These are phyloP conservation scores for Cutaneotrichosporon cutaneum DNA, from an alignment of 1,284 basidiomycete species.

Conservation along the genomic window DNA sequence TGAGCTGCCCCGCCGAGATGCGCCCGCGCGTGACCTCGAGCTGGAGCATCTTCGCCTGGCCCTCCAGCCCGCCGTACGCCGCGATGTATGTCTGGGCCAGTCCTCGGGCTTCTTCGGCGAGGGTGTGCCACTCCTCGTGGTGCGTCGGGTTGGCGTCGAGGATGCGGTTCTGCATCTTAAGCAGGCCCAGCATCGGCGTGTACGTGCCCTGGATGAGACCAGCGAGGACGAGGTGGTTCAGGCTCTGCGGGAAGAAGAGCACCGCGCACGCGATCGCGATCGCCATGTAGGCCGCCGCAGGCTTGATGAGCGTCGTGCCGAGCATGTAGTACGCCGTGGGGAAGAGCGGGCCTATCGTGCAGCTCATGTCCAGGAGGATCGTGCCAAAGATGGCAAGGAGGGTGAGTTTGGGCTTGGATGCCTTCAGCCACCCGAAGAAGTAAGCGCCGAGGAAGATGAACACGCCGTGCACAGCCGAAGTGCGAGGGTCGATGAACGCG, in stretches of 20 bases:
- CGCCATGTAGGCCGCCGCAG: constrained; percentile 62
- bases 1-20: constrained; percentile 52
- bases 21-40: constrained; percentile 55
- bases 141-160: constrained; percentile 36
- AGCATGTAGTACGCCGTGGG: constrained; percentile 66
- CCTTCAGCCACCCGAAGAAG: constrained; percentile 62
- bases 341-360: constrained; percentile 60
- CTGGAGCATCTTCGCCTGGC: constrained; percentile 44
- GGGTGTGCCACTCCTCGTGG: constrained; percentile 34
- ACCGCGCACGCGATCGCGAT: constrained; percentile 61
- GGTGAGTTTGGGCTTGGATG: constrained; percentile 63
- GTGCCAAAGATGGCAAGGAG: constrained; percentile 61
- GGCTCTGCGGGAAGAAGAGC: constrained; percentile 70
- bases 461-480: constrained; percentile 61
- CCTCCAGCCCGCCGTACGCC: constrained; percentile 36
- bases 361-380: constrained; percentile 57
- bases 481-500: constrained; percentile 65
- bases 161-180: constrained; percentile 47
- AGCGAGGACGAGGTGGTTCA: constrained; percentile 58
- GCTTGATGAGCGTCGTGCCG: constrained; percentile 58
- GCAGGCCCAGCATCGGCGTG: constrained; percentile 36
- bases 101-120: constrained; percentile 28
- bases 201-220: constrained; percentile 40
- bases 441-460: constrained; percentile 69
- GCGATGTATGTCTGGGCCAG: constrained; percentile 32